A percentile compares a stretch with the other conserved stretches of the same genome.
Conservation (phyloP, 140 eudicot genomes). For the Oenanthe javanica region DNA sequence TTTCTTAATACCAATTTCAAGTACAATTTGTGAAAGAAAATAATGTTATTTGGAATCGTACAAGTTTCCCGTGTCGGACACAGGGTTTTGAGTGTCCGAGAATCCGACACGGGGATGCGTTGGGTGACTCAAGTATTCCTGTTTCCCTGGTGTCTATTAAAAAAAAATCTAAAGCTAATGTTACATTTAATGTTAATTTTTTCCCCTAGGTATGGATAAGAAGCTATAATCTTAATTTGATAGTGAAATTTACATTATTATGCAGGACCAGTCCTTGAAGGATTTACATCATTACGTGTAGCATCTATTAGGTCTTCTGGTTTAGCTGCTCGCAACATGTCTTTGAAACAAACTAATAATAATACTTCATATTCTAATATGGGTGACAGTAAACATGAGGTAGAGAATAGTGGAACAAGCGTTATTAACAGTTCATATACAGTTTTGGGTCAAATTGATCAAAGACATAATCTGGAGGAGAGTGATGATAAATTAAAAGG, state of each 20-base stretch:
- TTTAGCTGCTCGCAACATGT: slow-evolving; percentile 51
- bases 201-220: not conserved
- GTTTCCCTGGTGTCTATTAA: not conserved
- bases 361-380: slow-evolving; percentile 22
- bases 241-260: not conserved
- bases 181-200: not conserved
- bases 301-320: slow-evolving; percentile 82
- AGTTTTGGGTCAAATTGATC: slow-evolving; percentile 20
- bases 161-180: not conserved
- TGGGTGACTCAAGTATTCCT: too few species aligned
- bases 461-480: slow-evolving; percentile 16
- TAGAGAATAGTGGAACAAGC: slow-evolving; percentile 21
- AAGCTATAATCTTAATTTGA: not conserved
- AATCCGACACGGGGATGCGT: too few species aligned
- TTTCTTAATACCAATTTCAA: too few species aligned
- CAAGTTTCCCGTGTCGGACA: too few species aligned
- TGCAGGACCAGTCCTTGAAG: slow-evolving; percentile 32
- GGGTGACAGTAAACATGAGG: slow-evolving; percentile 16
- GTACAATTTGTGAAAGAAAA: too few species aligned
- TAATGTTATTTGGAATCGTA: too few species aligned
- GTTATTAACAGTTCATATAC: not conserved
- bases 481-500: slow-evolving; percentile 20
- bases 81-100: too few species aligned
- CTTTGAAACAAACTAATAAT: slow-evolving; percentile 25
- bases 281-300: slow-evolving; percentile 63